Evolutionary conservation across 805 yeast genomes (phyloP).

Genomic region (Ogataea ramenticola): DNA sequence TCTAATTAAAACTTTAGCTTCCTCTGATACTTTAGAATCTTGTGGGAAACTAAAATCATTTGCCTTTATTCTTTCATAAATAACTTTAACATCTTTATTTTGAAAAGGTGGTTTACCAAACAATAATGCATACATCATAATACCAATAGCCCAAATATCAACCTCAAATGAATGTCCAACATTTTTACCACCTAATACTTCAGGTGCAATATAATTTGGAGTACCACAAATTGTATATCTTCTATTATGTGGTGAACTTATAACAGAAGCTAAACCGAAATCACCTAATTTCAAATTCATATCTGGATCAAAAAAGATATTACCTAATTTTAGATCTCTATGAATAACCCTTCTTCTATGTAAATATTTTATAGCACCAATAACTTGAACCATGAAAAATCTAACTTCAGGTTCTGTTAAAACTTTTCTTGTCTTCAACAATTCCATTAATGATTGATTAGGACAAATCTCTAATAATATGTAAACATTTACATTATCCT

Average conservation of each 20-base stretch:
- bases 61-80: slow-evolving; percentile 84
- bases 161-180: slow-evolving; percentile 92
- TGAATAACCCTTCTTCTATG: slow-evolving; percentile 91
- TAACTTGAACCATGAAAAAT: slow-evolving; percentile 80
- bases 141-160: slow-evolving; percentile 97
- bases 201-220: slow-evolving; percentile 98
- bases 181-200: slow-evolving; percentile 81
- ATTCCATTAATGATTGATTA: slow-evolving; percentile 89
- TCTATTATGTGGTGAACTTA: slow-evolving; percentile 62
- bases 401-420: slow-evolving; percentile 90
- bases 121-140: slow-evolving; percentile 88
- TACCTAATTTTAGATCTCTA: slow-evolving; percentile 92
- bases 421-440: slow-evolving; percentile 76
- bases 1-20: slow-evolving; percentile 65
- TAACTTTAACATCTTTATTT: slow-evolving; percentile 86
- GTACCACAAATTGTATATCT: slow-evolving; percentile 97
- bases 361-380: slow-evolving; percentile 90
- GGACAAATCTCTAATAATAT: slow-evolving; percentile 92
- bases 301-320: slow-evolving; percentile 86
- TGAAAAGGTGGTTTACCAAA: slow-evolving; percentile 98
- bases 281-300: slow-evolving; percentile 97
- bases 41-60: slow-evolving; percentile 77
- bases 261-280: slow-evolving; percentile 96
- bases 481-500: slow-evolving; percentile 91
- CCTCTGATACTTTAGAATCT: slow-evolving; percentile 47